These are phyloP conservation scores for Colletotrichum neosansevieriae DNA, from an alignment of 2,329 filamentous ascomycete genomes.

Conservation along the genomic window DNA sequence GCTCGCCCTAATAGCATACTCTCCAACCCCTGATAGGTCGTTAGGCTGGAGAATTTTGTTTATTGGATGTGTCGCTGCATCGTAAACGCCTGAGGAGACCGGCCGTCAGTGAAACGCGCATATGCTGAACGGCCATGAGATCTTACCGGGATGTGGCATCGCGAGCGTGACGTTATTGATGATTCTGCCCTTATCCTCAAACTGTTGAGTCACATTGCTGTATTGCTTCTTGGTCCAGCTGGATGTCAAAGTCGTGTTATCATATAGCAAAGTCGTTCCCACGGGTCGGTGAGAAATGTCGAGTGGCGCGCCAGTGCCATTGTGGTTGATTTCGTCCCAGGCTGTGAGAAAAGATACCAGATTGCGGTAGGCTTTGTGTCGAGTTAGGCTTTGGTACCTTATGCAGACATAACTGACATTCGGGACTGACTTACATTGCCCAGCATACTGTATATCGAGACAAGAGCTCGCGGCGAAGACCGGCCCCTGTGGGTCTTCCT, in stretches of 20 bases:
- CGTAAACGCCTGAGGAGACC: slow-evolving; percentile 63
- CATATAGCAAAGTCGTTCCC: slow-evolving; percentile 73
- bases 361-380: slow-evolving; percentile 70
- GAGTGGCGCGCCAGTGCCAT: slow-evolving; percentile 55
- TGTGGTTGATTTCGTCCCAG: slow-evolving; percentile 64
- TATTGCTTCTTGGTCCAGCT: slow-evolving; percentile 74
- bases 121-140: too few species aligned
- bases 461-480: slow-evolving; percentile 66
- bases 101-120: neutral
- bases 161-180: slow-evolving; percentile 83
- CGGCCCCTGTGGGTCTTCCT: slow-evolving; percentile 50
- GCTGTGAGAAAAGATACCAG: slow-evolving; percentile 69
- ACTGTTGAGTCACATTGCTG: slow-evolving; percentile 64
- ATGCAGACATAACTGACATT: neutral
- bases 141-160: slow-evolving; percentile 74
- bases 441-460: slow-evolving; percentile 76
- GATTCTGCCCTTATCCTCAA: slow-evolving; percentile 63
- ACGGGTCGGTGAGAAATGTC: slow-evolving; percentile 64
- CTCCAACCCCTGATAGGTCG: slow-evolving; percentile 73
- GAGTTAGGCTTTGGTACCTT: slow-evolving; percentile 21
- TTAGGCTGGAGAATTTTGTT: slow-evolving; percentile 80
- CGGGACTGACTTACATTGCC: slow-evolving; percentile 59
- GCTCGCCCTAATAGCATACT: slow-evolving; percentile 75
- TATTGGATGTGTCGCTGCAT: slow-evolving; percentile 68
- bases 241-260: slow-evolving; percentile 78